Base-by-base conservation (phyloP, 1,139 yeast species). In the Kluyveromyces sp. region DNA sequence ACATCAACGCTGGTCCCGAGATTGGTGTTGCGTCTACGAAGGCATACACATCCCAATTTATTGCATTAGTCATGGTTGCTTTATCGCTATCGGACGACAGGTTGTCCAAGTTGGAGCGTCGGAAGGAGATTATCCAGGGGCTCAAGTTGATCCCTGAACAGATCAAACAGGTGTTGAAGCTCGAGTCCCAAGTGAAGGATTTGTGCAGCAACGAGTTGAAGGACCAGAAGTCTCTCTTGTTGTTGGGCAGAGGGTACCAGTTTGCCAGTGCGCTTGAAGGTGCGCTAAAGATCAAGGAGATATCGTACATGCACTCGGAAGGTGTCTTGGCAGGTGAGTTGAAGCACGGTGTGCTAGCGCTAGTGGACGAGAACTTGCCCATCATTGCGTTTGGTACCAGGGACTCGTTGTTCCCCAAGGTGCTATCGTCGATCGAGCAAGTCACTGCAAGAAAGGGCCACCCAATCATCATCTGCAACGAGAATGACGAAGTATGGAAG, bases 21-120 rank as follows among this genome's bases (percentile, higher is more conserved):
- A 92, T 94, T 56, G 98, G 98, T 67, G 99, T 94, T 59, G 99
- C 98, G 8, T 89, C 97, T n/a, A 94, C 99, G 44, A 94, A 94
- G 72, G 98, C 98, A 29, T 94, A 94, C 72, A 92, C 99, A 21
- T 94, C 98, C 28, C 99, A 94, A 70, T 94, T 83, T 68, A 89
- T 94, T 69, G 98, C 98, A 1, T 75, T 94, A 58, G 97, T 92
- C 5, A 88, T 94, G 97, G 78, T 92, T 73, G 98, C 98, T 1
- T 77, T 94, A 50, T 88, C 94, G 25, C 77, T 94, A 56, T 85
- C 97, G 7, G 95, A 89, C 63, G 97, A 94, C 68, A 79, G 95
- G 48, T 78, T 89, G 47, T 84, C 96, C 38, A 80, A 77, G 70
- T 66, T 73, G 40, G 73, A 72, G 43, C 87, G 98, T 68, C 94